These are phyloP conservation scores for Thozetella sp. DNA, from an alignment of 495 filamentous ascomycete genomes.

Conservation along the genomic window DNA sequence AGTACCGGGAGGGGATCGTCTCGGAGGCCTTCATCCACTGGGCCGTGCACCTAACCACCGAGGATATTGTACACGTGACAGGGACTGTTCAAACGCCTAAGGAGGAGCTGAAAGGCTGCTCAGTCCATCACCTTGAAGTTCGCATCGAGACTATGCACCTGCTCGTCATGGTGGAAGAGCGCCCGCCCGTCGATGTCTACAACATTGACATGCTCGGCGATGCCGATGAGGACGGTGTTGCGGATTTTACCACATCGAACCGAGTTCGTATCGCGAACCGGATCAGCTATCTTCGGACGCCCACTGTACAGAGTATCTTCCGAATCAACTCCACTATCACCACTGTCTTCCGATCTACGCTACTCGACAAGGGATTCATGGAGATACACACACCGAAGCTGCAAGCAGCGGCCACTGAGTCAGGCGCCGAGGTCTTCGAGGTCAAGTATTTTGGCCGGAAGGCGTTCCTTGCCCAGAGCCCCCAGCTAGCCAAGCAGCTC, in stretches of 20 bases:
- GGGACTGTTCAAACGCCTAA: conserved; percentile 74
- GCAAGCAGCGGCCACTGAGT: conserved; percentile 87
- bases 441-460: conserved; percentile 90
- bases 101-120: conserved; percentile 78
- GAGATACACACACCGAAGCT: conserved; percentile 95
- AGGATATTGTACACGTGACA: conserved; percentile 78
- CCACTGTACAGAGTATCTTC: conserved; percentile 85
- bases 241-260: conserved; percentile 38
- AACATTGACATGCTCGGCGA: conserved; percentile 40
- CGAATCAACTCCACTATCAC: conserved; percentile 77
- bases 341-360: conserved; percentile 76
- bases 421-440: conserved; percentile 92
- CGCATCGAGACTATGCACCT: conserved; percentile 80
- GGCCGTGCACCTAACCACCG: conserved; percentile 74
- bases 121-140: conserved; percentile 75
- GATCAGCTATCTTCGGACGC: conserved; percentile 82
- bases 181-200: conserved; percentile 72
- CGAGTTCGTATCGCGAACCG: conserved; percentile 72
- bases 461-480: conserved; percentile 90
- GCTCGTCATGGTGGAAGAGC: conserved; percentile 57
- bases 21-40: conserved; percentile 90
- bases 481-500: conserved; percentile 95
- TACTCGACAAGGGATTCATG: conserved; percentile 77
- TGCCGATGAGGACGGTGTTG: conserved; percentile 37
- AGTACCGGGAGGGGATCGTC: conserved; percentile 53